Conservation (phyloP, 768 basidiomycete species). For the Lactarius evosmus region DNA sequence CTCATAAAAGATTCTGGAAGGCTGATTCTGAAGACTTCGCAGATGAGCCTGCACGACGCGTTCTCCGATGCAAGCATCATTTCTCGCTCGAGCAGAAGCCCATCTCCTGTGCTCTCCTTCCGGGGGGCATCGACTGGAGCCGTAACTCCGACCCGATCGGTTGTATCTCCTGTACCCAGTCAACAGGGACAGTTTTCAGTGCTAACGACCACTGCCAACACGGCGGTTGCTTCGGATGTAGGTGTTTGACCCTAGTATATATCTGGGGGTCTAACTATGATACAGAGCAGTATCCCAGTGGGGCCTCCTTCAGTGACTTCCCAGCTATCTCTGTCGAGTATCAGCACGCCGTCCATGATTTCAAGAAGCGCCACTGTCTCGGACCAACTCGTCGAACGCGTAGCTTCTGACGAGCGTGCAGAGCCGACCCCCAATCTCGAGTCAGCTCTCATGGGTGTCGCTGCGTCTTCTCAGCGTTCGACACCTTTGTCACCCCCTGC, state of each 20-base stretch:
- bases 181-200: neutral
- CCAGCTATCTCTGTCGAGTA: neutral
- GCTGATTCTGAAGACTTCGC: conserved; percentile 25
- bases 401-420: neutral
- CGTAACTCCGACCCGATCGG: conserved; percentile 10
- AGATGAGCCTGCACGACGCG: conserved; percentile 20
- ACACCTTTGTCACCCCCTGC: conserved; percentile 8
- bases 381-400: conserved; percentile 8
- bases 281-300: neutral
- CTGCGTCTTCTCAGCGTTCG: neutral
- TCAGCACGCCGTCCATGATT: conserved; percentile 13
- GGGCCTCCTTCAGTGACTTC: neutral
- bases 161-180: conserved; percentile 5
- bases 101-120: conserved; percentile 13
- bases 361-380: conserved; percentile 1
- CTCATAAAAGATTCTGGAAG: conserved; percentile 24
- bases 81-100: conserved; percentile 17
- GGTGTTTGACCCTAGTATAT: neutral
- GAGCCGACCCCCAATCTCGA: neutral
- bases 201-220: neutral
- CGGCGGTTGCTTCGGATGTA: conserved; percentile 2
- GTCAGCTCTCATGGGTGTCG: neutral
- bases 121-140: neutral
- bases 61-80: conserved; percentile 13
- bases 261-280: neutral